Evolutionary conservation across 1,284 basidiomycete genomes (phyloP), one percentile per base, ranked within the genome.

Genomic region (Spongispora temasekensis): DNA sequence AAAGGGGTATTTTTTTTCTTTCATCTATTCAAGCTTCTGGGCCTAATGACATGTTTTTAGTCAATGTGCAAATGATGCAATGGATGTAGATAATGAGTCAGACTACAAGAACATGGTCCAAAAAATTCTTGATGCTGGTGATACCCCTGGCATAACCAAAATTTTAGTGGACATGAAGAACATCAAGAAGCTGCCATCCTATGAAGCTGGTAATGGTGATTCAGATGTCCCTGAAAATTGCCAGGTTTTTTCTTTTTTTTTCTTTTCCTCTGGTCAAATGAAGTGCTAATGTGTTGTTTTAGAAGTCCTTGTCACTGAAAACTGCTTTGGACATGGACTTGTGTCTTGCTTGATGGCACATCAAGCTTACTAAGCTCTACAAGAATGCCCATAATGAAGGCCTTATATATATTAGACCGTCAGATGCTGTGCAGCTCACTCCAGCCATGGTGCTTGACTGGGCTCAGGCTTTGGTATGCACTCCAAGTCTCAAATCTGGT

Each of bases 371-470:
- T 30, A 44, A 35, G 1, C 2, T 1, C 3, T 61, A 61, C 44
- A 56, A 56, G 19, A 63, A 63, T n/a, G n/a, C 56, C 0, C 15
- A n/a, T 25, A 15, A 58, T 25, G 2, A 50, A 50, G 42, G 57
- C 2, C 23, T 44, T 9, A 61, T 32, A 13, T 63, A 61, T 27
- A 5, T 61, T 25, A 34, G 40, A 2, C 50, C 54, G 30, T 15
- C 31, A 21, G 54, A 44, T 2, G 2, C 31, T 4, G 12, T 64
- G 17, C 17, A 10, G 1, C 48, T 59, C 6, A 65, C 27, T 1
- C 63, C 31, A 4, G 32, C 42, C 0, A 57, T 65, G 58, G 30
- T 65, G 12, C 7, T 57, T 1, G 60, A 65, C 31, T 63, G 63
- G 54, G 37, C 48, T 17, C 8, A 7, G 55, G 32, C 52, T 10